Percentiles rank a stretch among this genome's conserved stretches.
Evolutionary conservation across 208 protist genomes (phyloP).

Genomic region (Angomonas deanei): DNA sequence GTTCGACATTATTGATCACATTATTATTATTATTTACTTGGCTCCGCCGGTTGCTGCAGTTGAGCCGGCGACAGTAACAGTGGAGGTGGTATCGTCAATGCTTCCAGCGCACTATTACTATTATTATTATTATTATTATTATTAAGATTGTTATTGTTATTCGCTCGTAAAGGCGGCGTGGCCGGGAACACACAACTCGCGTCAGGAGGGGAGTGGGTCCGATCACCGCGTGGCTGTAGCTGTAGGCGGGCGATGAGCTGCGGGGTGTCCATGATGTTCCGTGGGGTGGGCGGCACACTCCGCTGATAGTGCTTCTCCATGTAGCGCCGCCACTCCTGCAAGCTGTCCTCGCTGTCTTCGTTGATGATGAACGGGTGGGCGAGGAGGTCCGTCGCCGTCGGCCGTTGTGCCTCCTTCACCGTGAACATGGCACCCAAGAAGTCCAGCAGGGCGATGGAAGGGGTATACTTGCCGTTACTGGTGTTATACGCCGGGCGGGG

Average conservation of each 20-base stretch:
- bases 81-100: too few relatives aligned
- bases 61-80: too few relatives aligned
- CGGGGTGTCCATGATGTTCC: neutral
- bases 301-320: slow-evolving; percentile 12
- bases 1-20: too few relatives aligned
- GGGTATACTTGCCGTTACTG: neutral
- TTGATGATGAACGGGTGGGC: slow-evolving; percentile 74
- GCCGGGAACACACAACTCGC: neutral
- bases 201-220: too few relatives aligned
- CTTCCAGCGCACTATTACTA: neutral
- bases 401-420: slow-evolving; percentile 40
- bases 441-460: slow-evolving; percentile 43
- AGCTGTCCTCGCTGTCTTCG: slow-evolving; percentile 4
- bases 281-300: neutral
- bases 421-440: slow-evolving; percentile 50
- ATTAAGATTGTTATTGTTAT: neutral
- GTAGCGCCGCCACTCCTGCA: slow-evolving; percentile 28
- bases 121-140: slow-evolving; percentile 10
- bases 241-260: too few relatives aligned
- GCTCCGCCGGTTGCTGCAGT: too few relatives aligned
- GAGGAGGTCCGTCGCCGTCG: slow-evolving; percentile 50
- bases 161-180: neutral
- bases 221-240: too few relatives aligned
- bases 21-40: too few relatives aligned
- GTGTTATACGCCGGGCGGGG: neutral